phyloP scores from a whole-genome alignment of 2,329 filamentous ascomycete genomes.

The Dothidotthia symphoricarpi region DNA sequence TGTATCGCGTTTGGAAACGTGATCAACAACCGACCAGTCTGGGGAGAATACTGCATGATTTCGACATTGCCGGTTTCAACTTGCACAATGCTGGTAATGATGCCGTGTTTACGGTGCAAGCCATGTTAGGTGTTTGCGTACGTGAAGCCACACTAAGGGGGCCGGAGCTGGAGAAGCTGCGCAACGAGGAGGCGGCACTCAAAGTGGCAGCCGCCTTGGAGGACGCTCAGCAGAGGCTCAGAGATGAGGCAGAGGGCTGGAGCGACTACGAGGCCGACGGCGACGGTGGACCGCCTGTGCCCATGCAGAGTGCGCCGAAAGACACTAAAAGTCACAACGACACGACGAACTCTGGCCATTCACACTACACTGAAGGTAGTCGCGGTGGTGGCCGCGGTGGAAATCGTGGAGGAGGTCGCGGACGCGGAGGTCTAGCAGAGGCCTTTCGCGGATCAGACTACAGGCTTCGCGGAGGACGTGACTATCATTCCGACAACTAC shows the following conservation, averaged over 20 bases:
- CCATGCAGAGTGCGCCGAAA: slow-evolving; percentile 5
- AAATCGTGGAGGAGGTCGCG: slow-evolving; percentile 2
- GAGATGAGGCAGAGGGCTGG: slow-evolving; percentile 42
- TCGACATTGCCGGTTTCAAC: slow-evolving; percentile 62
- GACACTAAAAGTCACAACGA: background rate
- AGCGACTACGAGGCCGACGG: slow-evolving; percentile 35
- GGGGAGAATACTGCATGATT: slow-evolving; percentile 58
- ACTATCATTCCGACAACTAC: background rate
- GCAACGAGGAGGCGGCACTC: slow-evolving; percentile 23
- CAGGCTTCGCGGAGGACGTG: background rate
- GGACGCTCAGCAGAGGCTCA: slow-evolving; percentile 41
- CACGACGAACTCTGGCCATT: slow-evolving; percentile 1
- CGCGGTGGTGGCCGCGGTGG: background rate
- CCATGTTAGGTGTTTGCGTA: slow-evolving; percentile 64
- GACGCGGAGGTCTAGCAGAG: slow-evolving; percentile 2
- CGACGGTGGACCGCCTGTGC: slow-evolving; percentile 36
- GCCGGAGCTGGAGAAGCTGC: slow-evolving; percentile 21
- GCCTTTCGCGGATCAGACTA: too few species aligned
- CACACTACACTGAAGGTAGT: background rate
- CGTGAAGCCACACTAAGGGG: slow-evolving; percentile 42
- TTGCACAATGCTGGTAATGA: slow-evolving; percentile 91
- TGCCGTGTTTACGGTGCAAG: slow-evolving; percentile 73
- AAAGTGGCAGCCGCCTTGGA: slow-evolving; percentile 25
- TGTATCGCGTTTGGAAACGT: slow-evolving; percentile 65
- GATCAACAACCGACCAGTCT: slow-evolving; percentile 58